A percentile compares a stretch with the other conserved stretches of the same genome.
phyloP scores from a whole-genome alignment of 352 stramenopile genomes.

The Blastocystis sp. region DNA sequence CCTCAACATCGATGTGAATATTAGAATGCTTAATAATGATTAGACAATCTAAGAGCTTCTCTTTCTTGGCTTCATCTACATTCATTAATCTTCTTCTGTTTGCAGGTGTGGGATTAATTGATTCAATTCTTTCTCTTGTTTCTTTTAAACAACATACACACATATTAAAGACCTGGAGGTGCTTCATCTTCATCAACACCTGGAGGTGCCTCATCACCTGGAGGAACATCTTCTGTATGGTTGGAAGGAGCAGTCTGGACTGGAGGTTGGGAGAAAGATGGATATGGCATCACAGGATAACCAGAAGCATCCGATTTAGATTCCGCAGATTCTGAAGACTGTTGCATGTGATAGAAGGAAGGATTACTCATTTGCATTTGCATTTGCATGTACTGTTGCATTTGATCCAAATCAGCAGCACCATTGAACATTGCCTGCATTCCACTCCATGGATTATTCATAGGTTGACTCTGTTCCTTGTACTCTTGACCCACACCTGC shows the following conservation, averaged over 20 bases:
- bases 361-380: slow-evolving; percentile 28
- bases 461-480: neutral
- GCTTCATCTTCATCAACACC: slow-evolving; percentile 52
- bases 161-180: slow-evolving; percentile 6
- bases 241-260: neutral
- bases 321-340: neutral
- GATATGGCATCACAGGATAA: neutral
- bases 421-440: slow-evolving; percentile 24
- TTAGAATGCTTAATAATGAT: neutral
- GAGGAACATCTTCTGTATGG: neutral
- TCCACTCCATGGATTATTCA: neutral
- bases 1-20: neutral
- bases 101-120: neutral
- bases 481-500: slow-evolving; percentile 27
- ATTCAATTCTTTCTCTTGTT: neutral
- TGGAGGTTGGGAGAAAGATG: neutral
- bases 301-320: neutral
- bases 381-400: slow-evolving; percentile 54
- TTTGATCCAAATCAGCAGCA: slow-evolving; percentile 2
- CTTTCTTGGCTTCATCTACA: neutral
- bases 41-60: neutral
- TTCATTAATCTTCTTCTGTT: neutral
- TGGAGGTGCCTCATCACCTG: slow-evolving; percentile 33
- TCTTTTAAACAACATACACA: slow-evolving; percentile 13
- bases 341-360: neutral